These are phyloP conservation scores for Populus nigra DNA, from an alignment of 345 rosid genomes.

Conservation along the genomic window DNA sequence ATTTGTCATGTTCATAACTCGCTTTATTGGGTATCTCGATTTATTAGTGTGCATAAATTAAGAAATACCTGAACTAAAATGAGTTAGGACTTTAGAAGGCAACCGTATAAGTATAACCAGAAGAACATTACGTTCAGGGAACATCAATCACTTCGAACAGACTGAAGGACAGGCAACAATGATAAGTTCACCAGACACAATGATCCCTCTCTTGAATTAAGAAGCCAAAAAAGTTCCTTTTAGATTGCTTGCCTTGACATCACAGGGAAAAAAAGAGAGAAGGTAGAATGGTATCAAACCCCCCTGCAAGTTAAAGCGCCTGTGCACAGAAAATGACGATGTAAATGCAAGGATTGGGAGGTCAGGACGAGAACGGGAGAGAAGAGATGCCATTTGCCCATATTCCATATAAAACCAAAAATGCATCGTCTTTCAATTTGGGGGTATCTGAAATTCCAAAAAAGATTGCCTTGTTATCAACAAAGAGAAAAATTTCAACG, in stretches of 20 bases:
- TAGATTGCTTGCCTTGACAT: constrained; percentile 85
- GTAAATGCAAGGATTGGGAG: constrained; percentile 96
- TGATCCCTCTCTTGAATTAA: constrained; percentile 87
- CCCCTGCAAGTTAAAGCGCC: constrained; percentile 89
- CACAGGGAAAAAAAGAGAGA: constrained; percentile 61
- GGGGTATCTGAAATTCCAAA: constrained; percentile 51
- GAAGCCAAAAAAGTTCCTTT: constrained; percentile 77
- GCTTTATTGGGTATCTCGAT: too few species aligned
- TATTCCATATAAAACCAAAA: constrained; percentile 79
- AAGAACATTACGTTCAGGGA: constrained; percentile 26
- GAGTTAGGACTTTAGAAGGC: not conserved
- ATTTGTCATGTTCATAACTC: too few species aligned
- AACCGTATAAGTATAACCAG: not conserved
- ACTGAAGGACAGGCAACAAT: constrained; percentile 89
- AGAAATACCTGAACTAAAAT: not conserved
- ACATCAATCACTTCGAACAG: constrained; percentile 84
- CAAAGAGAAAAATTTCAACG: too few species aligned
- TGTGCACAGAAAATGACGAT: constrained; percentile 62
- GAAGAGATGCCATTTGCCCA: constrained; percentile 90
- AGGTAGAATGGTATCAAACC: constrained; percentile 89
- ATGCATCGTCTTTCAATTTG: constrained; percentile 81
- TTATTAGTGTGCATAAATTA: too few species aligned
- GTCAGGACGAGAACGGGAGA: constrained; percentile 89
- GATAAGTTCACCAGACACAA: constrained; percentile 89
- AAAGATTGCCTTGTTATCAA: not conserved